phyloP scores from a whole-genome alignment of 2,329 filamentous ascomycete species.

The Neofusicoccum parvum region DNA sequence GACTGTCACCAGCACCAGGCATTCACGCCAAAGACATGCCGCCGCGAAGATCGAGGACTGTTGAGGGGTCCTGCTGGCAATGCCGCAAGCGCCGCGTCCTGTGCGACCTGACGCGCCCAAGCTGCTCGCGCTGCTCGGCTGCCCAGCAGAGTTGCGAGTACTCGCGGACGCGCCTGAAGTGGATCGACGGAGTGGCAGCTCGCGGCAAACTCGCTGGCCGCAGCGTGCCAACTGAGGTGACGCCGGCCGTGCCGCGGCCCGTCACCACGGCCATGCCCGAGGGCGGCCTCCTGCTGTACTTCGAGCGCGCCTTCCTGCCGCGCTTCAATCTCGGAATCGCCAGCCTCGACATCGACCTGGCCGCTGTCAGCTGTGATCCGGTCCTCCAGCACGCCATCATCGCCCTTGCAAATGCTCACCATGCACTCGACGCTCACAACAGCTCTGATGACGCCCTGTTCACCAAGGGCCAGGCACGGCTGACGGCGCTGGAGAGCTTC shows the following conservation, averaged over 20 bases:
- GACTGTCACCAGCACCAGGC: neutral
- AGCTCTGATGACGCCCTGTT: neutral
- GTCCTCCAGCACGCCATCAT: neutral
- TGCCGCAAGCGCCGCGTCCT: neutral
- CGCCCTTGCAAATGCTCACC: neutral
- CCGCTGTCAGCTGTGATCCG: neutral
- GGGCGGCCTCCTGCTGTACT: neutral
- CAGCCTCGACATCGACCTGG: neutral
- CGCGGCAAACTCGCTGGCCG: constrained; percentile 1
- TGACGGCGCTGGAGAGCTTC: neutral
- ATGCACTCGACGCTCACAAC: neutral
- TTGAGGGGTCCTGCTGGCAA: neutral
- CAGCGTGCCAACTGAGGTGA: neutral
- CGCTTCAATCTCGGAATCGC: neutral
- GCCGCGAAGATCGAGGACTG: neutral
- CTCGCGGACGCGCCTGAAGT: neutral
- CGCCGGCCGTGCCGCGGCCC: neutral
- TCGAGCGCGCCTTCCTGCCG: neutral
- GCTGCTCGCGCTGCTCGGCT: neutral
- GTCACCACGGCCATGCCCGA: neutral
- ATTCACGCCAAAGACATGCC: neutral
- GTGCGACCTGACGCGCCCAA: neutral
- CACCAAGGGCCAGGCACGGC: neutral
- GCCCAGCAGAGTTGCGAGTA: neutral
- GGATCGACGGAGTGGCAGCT: neutral